Conservation (phyloP, 352 stramenopile species). For the Elongisporangium prolatum region DNA sequence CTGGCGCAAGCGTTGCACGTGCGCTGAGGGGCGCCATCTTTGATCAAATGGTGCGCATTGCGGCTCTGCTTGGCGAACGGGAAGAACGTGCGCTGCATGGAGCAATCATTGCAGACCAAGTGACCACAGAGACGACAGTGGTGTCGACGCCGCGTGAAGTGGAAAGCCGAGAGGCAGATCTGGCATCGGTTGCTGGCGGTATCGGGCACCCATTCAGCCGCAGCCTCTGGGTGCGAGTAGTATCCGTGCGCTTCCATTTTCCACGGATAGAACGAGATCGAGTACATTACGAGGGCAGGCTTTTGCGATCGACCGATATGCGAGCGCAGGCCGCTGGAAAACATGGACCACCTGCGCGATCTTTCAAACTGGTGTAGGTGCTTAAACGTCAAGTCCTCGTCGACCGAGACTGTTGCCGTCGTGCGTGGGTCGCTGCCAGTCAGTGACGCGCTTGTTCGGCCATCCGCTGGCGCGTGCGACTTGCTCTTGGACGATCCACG, state of each 20-base stretch:
- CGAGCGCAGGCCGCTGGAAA: background rate
- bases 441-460: background rate
- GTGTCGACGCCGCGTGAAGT: conserved; percentile 66
- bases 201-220: conserved; percentile 70
- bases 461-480: background rate
- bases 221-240: conserved; percentile 63
- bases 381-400: background rate
- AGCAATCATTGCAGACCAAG: conserved; percentile 70
- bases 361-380: background rate
- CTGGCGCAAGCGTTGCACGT: conserved; percentile 64
- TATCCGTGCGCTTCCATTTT: conserved; percentile 64
- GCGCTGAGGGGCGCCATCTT: conserved; percentile 62
- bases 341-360: background rate
- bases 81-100: conserved; percentile 58
- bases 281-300: conserved; percentile 46
- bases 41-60: conserved; percentile 63
- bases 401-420: background rate
- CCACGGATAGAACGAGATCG: conserved; percentile 74
- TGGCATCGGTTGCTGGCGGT: conserved; percentile 58
- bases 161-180: conserved; percentile 52
- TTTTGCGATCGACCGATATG: conserved; percentile 2
- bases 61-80: conserved; percentile 37
- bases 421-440: background rate
- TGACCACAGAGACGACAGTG: conserved; percentile 80
- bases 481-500: background rate